Conservation (phyloP, 139 green algal genomes). For the Picochlorum sp. region DNA sequence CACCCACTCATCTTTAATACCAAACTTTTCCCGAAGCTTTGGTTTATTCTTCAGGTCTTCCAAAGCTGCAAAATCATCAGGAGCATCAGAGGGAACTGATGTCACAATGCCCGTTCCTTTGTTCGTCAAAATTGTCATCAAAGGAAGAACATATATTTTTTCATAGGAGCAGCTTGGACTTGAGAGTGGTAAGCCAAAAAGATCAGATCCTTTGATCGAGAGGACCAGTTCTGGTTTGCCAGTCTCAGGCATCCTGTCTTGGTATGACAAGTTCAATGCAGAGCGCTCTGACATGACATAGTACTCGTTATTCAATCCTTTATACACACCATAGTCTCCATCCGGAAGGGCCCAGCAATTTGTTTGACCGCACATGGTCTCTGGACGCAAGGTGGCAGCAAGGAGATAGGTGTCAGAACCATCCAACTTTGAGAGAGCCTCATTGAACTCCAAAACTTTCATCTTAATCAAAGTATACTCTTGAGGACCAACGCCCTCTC, state of each 20-base stretch:
- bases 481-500: constrained; percentile 87
- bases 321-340: constrained; percentile 79
- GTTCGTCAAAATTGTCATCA: constrained; percentile 95
- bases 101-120: constrained; percentile 98
- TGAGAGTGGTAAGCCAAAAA: constrained; percentile 81
- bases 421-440: constrained; percentile 55
- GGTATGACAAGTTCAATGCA: constrained; percentile 88
- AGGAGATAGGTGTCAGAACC: constrained; percentile 74
- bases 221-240: constrained; percentile 69
- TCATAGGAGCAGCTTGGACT: constrained; percentile 58
- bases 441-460: constrained; percentile 67
- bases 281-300: constrained; percentile 83
- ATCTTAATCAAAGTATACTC: constrained; percentile 99
- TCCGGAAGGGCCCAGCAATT: constrained; percentile 96
- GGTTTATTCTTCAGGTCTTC: constrained; percentile 91
- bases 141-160: constrained; percentile 86
- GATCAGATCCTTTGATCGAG: constrained; percentile 77
- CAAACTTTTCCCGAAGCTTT: constrained; percentile 89
- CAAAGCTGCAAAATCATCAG: constrained; percentile 82
- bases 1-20: constrained; percentile 89
- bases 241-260: constrained; percentile 58
- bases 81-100: constrained; percentile 87
- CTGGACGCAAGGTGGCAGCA: constrained; percentile 89
- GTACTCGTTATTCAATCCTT: constrained; percentile 65
- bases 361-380: constrained; percentile 99